These are phyloP conservation scores for Oryza brachyantha DNA, from an alignment of 176 grass and related monocot genomes.

Conservation along the genomic window DNA sequence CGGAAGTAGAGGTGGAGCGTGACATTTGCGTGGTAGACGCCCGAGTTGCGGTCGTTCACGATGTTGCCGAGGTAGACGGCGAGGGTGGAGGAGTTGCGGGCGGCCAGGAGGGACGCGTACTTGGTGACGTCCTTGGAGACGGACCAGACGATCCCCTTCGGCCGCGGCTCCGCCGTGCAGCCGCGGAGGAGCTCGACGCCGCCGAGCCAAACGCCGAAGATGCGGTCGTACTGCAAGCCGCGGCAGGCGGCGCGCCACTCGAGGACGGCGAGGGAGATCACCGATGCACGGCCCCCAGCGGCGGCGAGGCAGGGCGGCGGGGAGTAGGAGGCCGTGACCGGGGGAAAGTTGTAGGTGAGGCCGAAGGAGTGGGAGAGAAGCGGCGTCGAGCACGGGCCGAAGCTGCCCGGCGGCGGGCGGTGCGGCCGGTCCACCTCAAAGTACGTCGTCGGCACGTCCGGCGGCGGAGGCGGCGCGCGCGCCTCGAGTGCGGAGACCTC, in stretches of 20 bases:
- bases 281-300: constrained; percentile 10
- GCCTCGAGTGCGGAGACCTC: too few relatives aligned
- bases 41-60: constrained; percentile 57
- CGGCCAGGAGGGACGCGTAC: constrained; percentile 65
- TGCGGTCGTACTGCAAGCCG: constrained; percentile 62
- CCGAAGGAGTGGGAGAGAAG: constrained; percentile 64
- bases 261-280: constrained; percentile 54
- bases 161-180: constrained; percentile 54
- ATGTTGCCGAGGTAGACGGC: constrained; percentile 75
- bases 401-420: constrained; percentile 41
- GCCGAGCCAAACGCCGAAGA: constrained; percentile 77
- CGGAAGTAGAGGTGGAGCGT: constrained; percentile 75
- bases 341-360: constrained; percentile 55
- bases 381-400: constrained; percentile 48
- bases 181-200: constrained; percentile 74
- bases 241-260: constrained; percentile 68
- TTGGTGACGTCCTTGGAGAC: constrained; percentile 68
- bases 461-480: too few relatives aligned
- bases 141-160: constrained; percentile 45
- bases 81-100: constrained; percentile 46
- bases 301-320: constrained; percentile 45
- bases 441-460: too few relatives aligned
- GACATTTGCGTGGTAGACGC: constrained; percentile 71
- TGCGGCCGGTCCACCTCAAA: constrained; percentile 72
- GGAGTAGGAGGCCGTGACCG: constrained; percentile 43